Evolutionary conservation across 2,329 filamentous ascomycete genomes (phyloP).

Genomic region (Fonsecaea nubica): DNA sequence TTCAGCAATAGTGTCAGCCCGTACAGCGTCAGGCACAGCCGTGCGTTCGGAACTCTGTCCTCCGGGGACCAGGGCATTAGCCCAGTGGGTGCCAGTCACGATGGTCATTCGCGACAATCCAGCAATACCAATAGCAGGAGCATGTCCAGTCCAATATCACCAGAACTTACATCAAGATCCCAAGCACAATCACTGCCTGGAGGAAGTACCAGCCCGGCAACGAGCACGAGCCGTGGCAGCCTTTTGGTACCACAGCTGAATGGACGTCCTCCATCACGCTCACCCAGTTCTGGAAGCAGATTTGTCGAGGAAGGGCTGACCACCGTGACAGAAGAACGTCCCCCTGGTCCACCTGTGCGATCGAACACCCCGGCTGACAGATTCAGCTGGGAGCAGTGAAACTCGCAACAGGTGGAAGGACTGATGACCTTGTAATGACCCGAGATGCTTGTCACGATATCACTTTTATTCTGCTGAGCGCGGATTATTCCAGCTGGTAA

Average conservation of each 20-base stretch:
- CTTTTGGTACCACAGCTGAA: conserved; percentile 32
- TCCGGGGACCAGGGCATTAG: conserved; percentile 38
- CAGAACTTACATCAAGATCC: conserved; percentile 27
- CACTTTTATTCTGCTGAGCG: not conserved
- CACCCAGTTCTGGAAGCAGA: conserved; percentile 37
- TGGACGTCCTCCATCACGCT: conserved; percentile 33
- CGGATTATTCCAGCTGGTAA: not conserved
- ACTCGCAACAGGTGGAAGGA: not conserved
- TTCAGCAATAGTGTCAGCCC: conserved; percentile 38
- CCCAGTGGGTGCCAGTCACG: conserved; percentile 32
- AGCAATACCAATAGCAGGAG: conserved; percentile 27
- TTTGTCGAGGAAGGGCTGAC: conserved; percentile 39
- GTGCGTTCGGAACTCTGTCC: conserved; percentile 33
- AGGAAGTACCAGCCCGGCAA: conserved; percentile 14
- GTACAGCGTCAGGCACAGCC: conserved; percentile 34
- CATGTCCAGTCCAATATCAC: conserved; percentile 30
- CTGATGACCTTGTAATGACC: conserved; percentile 5
- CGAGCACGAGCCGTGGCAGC: conserved; percentile 17
- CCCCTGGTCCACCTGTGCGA: conserved; percentile 12
- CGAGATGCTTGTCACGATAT: conserved; percentile 17
- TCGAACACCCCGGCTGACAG: conserved; percentile 7
- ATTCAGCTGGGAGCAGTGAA: conserved; percentile 39
- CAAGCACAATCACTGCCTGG: conserved; percentile 1
- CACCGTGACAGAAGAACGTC: conserved; percentile 29
- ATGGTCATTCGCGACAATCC: conserved; percentile 27